phyloP scores from a whole-genome alignment of 768 basidiomycete genomes.

The Lyophyllum semitale region DNA sequence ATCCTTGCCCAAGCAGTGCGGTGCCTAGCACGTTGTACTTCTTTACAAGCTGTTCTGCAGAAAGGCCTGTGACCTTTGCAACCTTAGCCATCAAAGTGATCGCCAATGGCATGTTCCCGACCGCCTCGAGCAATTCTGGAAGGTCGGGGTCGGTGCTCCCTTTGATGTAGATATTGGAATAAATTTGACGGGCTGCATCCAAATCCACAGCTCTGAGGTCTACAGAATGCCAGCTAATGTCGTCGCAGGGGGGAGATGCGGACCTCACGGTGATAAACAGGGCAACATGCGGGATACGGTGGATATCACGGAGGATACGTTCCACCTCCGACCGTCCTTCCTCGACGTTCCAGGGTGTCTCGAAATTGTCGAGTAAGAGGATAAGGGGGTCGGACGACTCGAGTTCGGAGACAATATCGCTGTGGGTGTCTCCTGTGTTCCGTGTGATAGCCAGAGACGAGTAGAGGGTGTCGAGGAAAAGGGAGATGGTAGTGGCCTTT shows the following conservation, averaged over 20 bases:
- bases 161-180: conserved; percentile 16
- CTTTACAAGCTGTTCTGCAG: not conserved
- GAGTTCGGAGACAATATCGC: too few species aligned
- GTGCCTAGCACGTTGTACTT: not conserved
- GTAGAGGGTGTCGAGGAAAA: too few species aligned
- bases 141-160: conserved; percentile 22
- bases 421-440: too few species aligned
- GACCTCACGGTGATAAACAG: conserved; percentile 1
- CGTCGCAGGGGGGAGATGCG: conserved; percentile 26
- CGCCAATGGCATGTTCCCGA: conserved; percentile 33
- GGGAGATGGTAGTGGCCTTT: too few species aligned
- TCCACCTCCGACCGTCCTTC: too few species aligned
- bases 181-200: too few species aligned
- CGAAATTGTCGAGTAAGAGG: too few species aligned
- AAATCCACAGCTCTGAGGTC: conserved; percentile 16
- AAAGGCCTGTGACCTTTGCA: too few species aligned
- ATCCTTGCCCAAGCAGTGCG: not conserved
- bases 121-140: conserved; percentile 17
- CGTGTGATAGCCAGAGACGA: too few species aligned
- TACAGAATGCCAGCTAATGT: conserved; percentile 22
- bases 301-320: not conserved
- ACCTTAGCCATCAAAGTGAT: conserved; percentile 19
- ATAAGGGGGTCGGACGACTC: too few species aligned
- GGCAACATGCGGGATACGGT: conserved; percentile 11
- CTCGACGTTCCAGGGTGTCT: too few species aligned